A percentile compares a stretch with the other conserved stretches of the same genome.
phyloP scores from a whole-genome alignment of 495 filamentous ascomycete genomes.

The Penicillium odoratum region DNA sequence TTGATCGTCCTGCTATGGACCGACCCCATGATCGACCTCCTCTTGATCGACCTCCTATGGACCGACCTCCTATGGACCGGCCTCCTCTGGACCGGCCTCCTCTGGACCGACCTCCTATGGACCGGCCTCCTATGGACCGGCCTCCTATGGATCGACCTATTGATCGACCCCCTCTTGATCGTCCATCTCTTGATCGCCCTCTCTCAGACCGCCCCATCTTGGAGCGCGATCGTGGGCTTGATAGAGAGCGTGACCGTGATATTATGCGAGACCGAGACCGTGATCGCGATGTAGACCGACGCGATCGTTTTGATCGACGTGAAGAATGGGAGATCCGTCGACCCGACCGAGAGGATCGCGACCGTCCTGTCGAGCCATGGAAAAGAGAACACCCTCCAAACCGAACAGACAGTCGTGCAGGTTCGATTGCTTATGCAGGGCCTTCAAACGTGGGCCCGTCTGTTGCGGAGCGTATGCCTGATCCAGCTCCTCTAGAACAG shows the following conservation, averaged over 20 bases:
- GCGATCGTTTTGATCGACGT: constrained; percentile 48
- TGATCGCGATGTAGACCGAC: constrained; percentile 39
- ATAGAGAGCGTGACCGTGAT: constrained; percentile 41
- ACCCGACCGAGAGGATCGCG: constrained; percentile 52
- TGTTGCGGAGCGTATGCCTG: constrained; percentile 21
- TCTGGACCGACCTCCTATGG: background rate
- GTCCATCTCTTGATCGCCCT: background rate
- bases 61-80: constrained; percentile 1
- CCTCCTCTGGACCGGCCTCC: background rate
- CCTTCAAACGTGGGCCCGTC: constrained; percentile 4
- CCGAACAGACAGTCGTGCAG: constrained; percentile 43
- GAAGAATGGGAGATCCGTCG: constrained; percentile 44
- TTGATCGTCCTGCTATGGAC: background rate
- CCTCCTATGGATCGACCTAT: background rate
- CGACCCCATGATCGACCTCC: background rate
- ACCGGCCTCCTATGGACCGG: background rate
- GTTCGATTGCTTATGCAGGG: constrained; percentile 24
- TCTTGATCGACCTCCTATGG: constrained; percentile 18
- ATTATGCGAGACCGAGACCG: constrained; percentile 34
- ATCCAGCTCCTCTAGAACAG: constrained; percentile 33
- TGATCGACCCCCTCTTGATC: too few species aligned
- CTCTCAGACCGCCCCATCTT: background rate
- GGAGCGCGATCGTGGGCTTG: constrained; percentile 26
- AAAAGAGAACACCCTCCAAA: constrained; percentile 50
- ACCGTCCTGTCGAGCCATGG: constrained; percentile 59